phyloP scores from a whole-genome alignment of 768 basidiomycete genomes.

The Kwoniella mangroviensis region DNA sequence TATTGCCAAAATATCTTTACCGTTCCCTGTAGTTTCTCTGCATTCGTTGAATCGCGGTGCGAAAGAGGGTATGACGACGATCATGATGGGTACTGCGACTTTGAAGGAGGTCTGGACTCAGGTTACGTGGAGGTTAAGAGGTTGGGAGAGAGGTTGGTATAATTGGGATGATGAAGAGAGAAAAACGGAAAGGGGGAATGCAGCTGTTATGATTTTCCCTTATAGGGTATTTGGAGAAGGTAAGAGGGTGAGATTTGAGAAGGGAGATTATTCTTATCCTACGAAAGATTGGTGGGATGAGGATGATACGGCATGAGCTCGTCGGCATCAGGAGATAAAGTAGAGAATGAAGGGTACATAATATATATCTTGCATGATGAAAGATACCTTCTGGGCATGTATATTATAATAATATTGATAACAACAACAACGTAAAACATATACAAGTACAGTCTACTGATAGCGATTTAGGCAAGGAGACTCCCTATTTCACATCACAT shows the following conservation, averaged over 20 bases:
- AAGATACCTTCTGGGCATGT: background rate
- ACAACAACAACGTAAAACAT: background rate
- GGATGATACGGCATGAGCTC: background rate
- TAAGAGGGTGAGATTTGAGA: conserved; percentile 46
- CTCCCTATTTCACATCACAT: no score
- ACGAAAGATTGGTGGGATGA: conserved; percentile 16
- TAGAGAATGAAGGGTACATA: background rate
- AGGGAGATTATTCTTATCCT: conserved; percentile 49
- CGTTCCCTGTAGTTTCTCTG: conserved; percentile 46
- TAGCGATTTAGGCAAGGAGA: no score
- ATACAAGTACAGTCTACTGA: background rate
- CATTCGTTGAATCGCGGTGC: conserved; percentile 30
- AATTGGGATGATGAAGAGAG: conserved; percentile 19
- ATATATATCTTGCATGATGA: background rate
- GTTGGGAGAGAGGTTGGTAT: conserved; percentile 42
- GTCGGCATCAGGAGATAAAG: no score
- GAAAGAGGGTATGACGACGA: conserved; percentile 46
- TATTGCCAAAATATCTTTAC: conserved; percentile 36
- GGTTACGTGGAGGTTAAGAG: conserved; percentile 36
- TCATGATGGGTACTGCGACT: conserved; percentile 46
- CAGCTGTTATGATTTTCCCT: conserved; percentile 44
- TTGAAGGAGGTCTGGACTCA: conserved; percentile 40
- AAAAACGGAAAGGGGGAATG: conserved; percentile 6
- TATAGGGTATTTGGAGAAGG: conserved; percentile 48
- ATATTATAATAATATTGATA: background rate